Conservation (phyloP, 108 stramenopile species). For the Pseudonitzschia delicatissima region DNA sequence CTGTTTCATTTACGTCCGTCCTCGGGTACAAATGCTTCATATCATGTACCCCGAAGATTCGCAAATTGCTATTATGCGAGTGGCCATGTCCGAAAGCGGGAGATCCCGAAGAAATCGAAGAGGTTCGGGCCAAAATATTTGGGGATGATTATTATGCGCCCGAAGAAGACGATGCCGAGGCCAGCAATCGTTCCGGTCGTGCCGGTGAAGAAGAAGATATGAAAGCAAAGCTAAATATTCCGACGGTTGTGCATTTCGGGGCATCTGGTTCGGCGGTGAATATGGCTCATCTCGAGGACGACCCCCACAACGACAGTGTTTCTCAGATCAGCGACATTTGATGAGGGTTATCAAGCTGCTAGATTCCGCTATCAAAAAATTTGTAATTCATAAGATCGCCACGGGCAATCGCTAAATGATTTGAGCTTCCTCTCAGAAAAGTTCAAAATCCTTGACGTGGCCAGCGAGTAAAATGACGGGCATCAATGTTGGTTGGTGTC, state of each 20-base stretch:
- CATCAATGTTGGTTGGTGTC: conserved; percentile 71
- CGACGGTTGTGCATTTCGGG: conserved; percentile 22
- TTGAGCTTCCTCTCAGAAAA: no score
- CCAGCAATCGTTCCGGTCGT: conserved; percentile 14
- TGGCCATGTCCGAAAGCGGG: conserved; percentile 34
- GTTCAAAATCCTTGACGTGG: background rate
- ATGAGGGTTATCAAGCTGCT: no score
- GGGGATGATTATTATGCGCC: conserved; percentile 13
- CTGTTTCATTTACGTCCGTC: conserved; percentile 24
- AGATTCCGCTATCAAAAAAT: no score
- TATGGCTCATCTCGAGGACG: no score
- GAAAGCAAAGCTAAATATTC: conserved; percentile 11
- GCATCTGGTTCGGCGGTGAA: background rate
- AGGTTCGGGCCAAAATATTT: conserved; percentile 26
- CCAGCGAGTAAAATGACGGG: conserved; percentile 37
- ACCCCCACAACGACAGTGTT: no score
- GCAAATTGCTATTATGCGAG: conserved; percentile 14
- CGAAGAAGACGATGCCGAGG: background rate
- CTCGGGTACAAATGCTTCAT: conserved; percentile 21
- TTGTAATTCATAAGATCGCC: no score
- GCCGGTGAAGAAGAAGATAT: background rate
- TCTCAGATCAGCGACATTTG: no score
- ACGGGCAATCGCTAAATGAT: no score
- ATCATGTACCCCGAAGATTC: conserved; percentile 32
- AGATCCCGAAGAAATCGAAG: conserved; percentile 34